Evolutionary conservation across 2,329 filamentous ascomycete species (phyloP).

Genomic region (Botrytis cinerea): DNA sequence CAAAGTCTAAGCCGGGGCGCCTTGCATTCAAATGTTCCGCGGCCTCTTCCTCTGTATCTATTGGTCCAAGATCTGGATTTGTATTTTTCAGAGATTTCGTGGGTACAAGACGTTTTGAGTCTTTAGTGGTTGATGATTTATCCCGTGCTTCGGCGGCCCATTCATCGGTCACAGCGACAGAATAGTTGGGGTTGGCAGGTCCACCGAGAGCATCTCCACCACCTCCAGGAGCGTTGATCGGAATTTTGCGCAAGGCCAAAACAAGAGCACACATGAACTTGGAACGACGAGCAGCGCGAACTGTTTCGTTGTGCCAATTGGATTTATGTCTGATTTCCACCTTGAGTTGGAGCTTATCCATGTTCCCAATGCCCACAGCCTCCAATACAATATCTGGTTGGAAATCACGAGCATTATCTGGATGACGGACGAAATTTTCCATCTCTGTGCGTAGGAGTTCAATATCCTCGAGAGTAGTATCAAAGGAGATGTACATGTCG

Average conservation of each 20-base stretch:
- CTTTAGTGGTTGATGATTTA: constrained; percentile 59
- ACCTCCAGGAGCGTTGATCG: constrained; percentile 80
- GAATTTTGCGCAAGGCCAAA: constrained; percentile 80
- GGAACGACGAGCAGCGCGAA: constrained; percentile 78
- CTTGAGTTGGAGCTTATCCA: constrained; percentile 84
- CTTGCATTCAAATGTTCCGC: constrained; percentile 45
- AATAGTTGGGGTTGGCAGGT: constrained; percentile 77
- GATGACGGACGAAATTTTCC: constrained; percentile 76
- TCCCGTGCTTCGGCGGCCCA: constrained; percentile 66
- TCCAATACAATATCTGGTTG: constrained; percentile 79
- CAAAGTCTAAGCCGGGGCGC: constrained; percentile 30
- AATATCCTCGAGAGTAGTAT: constrained; percentile 86
- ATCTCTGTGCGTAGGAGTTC: constrained; percentile 83
- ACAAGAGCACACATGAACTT: constrained; percentile 97
- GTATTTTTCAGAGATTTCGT: constrained; percentile 26
- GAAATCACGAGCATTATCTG: constrained; percentile 91
- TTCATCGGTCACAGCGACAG: constrained; percentile 71
- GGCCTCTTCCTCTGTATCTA: constrained; percentile 43
- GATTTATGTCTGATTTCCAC: constrained; percentile 90
- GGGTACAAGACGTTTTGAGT: constrained; percentile 67
- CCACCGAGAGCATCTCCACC: constrained; percentile 62
- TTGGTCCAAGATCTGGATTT: constrained; percentile 30
- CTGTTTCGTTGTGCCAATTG: constrained; percentile 84
- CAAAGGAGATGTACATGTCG: constrained; percentile 77
- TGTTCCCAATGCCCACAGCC: constrained; percentile 75